A percentile compares a stretch with the other conserved stretches of the same genome.
Conservation (phyloP, 306 rosid species). For the Crotalaria pallida region DNA sequence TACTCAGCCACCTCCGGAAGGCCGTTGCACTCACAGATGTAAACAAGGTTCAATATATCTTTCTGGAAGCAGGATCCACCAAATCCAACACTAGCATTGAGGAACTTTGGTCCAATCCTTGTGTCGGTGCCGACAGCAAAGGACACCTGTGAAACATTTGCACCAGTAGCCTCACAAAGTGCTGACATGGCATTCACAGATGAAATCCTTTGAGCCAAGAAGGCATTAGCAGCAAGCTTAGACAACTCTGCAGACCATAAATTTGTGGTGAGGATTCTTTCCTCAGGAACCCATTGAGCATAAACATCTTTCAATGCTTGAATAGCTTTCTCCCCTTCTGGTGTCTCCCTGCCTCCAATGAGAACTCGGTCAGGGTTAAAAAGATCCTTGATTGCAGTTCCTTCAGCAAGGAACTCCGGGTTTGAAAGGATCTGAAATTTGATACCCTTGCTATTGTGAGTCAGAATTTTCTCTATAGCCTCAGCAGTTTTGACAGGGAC, state of each 20-base stretch:
- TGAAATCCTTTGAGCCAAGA: constrained; percentile 93
- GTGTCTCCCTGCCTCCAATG: constrained; percentile 87
- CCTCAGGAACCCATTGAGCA: constrained; percentile 87
- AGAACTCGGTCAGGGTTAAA: constrained; percentile 80
- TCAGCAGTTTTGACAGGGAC: constrained; percentile 98
- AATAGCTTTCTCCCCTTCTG: constrained; percentile 72
- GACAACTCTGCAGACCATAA: constrained; percentile 96
- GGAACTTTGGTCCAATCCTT: constrained; percentile 87
- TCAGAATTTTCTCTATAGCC: constrained; percentile 90
- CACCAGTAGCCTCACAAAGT: constrained; percentile 96
- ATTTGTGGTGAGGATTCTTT: constrained; percentile 73
- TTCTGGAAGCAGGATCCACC: constrained; percentile 98
- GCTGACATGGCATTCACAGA: constrained; percentile 97
- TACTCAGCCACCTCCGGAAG: constrained; percentile 96
- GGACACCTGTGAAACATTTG: constrained; percentile 68
- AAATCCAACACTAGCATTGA: constrained; percentile 91
- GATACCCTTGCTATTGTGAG: constrained; percentile 82
- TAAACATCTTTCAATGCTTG: constrained; percentile 68
- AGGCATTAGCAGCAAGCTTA: constrained; percentile 94
- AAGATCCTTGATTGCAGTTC: constrained; percentile 86
- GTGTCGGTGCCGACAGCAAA: constrained; percentile 87
- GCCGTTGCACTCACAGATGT: constrained; percentile 94
- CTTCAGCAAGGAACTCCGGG: constrained; percentile 95
- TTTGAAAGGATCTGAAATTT: constrained; percentile 86
- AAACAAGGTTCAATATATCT: constrained; percentile 82